A percentile compares a stretch with the other conserved stretches of the same genome.
Evolutionary conservation across 2,329 filamentous ascomycete genomes (phyloP).

Genomic region (Arthrobotrys megalospora): DNA sequence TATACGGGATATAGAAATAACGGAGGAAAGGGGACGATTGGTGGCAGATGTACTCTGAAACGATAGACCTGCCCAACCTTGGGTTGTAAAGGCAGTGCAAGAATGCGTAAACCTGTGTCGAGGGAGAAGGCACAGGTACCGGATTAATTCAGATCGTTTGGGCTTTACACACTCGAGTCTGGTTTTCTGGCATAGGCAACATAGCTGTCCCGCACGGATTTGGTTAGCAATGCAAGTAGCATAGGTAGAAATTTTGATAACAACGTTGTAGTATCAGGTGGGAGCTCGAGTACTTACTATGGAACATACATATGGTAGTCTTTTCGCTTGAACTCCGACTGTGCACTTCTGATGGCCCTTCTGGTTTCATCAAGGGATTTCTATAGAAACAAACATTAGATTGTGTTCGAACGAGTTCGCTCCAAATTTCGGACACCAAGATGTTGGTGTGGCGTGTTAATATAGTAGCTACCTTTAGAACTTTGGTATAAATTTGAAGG

Average conservation of each 20-base stretch:
- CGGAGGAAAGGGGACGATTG: neutral
- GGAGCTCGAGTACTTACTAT: conserved; percentile 42
- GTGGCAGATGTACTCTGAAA: conserved; percentile 16
- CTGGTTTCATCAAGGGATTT: conserved; percentile 56
- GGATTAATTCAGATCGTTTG: neutral
- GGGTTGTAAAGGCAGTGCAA: neutral
- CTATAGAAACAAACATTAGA: conserved; percentile 26
- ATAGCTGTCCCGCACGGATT: conserved; percentile 26
- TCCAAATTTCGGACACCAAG: neutral
- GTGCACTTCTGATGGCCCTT: conserved; percentile 34
- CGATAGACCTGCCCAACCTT: neutral
- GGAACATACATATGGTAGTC: conserved; percentile 60
- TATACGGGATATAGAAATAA: conserved; percentile 4
- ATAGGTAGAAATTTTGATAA: neutral
- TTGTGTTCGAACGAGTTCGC: neutral
- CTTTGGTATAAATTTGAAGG: conserved; percentile 56
- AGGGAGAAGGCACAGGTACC: neutral
- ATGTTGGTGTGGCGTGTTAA: neutral
- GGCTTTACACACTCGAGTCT: conserved; percentile 1
- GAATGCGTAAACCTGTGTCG: neutral
- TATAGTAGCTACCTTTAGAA: conserved; percentile 47
- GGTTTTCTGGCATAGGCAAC: conserved; percentile 58
- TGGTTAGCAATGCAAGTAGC: conserved; percentile 14
- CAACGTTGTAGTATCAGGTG: neutral
- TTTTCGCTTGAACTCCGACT: conserved; percentile 56